These are phyloP conservation scores for Nephromyces sp. DNA, from an alignment of 169 alveolate species.

Conservation along the genomic window DNA sequence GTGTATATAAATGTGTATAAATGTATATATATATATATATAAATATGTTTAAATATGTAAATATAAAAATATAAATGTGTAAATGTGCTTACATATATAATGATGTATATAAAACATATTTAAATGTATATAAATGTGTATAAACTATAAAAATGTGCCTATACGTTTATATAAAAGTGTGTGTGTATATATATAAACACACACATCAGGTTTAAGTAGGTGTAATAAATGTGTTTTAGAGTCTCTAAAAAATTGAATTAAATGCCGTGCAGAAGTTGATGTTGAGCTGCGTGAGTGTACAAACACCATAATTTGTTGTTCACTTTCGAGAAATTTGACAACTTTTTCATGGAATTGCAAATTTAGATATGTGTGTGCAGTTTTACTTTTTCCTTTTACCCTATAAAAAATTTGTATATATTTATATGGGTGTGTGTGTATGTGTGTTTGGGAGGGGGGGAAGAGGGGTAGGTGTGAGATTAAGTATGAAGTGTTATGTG, in stretches of 20 bases:
- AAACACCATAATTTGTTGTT: constrained; percentile 87
- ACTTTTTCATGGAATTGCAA: constrained; percentile 86
- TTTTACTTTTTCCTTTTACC: no score
- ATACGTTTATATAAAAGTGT: no score
- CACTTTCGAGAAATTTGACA: constrained; percentile 52
- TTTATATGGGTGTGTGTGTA: no score
- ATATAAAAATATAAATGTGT: not conserved
- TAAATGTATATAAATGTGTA: no score
- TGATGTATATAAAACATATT: not conserved
- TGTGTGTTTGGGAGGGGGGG: no score
- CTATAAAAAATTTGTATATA: no score
- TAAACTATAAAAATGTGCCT: constrained; percentile 1
- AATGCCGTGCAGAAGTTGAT: constrained; percentile 82
- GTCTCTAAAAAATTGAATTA: constrained; percentile 76
- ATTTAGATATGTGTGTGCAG: no score
- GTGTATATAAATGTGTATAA: not conserved
- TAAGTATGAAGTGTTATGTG: no score
- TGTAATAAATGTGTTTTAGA: no score
- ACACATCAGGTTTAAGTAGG: no score
- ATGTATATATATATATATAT: not conserved
- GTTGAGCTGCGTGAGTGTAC: constrained; percentile 99
- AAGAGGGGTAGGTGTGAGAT: no score
- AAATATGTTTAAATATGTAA: not conserved
- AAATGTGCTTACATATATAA: not conserved
- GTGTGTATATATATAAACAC: no score